Evolutionary conservation across 1,139 yeast genomes (phyloP).

Genomic region (Taiozyma sp.): DNA sequence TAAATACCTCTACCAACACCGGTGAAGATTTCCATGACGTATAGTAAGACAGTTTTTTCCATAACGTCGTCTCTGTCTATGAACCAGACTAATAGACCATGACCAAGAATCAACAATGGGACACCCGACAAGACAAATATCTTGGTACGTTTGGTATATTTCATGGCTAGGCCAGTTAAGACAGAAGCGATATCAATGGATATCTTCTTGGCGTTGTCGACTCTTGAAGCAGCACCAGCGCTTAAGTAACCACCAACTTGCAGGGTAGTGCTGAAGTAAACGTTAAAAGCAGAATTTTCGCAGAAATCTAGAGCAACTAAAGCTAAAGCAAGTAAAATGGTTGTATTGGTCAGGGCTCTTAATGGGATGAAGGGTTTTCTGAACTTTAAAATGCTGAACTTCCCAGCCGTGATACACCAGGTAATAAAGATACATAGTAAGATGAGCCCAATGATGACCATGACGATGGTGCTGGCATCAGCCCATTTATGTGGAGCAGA

Average conservation of each 20-base stretch:
- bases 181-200: conserved; percentile 24
- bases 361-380: conserved; percentile 25
- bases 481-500: conserved; percentile 23
- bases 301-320: conserved; percentile 23
- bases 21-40: conserved; percentile 24
- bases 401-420: conserved; percentile 20
- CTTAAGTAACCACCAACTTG: conserved; percentile 27
- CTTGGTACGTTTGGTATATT: conserved; percentile 32
- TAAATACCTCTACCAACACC: conserved; percentile 32
- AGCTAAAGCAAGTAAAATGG: conserved; percentile 18
- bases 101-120: conserved; percentile 27
- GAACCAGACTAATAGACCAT: conserved; percentile 27
- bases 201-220: conserved; percentile 26
- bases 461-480: conserved; percentile 23
- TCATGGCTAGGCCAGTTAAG: conserved; percentile 26
- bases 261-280: conserved; percentile 24
- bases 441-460: conserved; percentile 24
- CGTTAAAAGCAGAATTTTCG: conserved; percentile 25
- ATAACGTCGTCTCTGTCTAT: conserved; percentile 20
- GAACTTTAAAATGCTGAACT: conserved; percentile 2
- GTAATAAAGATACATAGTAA: conserved; percentile 16
- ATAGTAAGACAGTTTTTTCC: conserved; percentile 18
- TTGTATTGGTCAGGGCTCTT: conserved; percentile 17
- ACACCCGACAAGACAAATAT: conserved; percentile 28
- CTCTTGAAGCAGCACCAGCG: conserved; percentile 27